These are phyloP conservation scores for Craterostigma plantagineum DNA, from an alignment of 257 asterid genomes.

Conservation along the genomic window DNA sequence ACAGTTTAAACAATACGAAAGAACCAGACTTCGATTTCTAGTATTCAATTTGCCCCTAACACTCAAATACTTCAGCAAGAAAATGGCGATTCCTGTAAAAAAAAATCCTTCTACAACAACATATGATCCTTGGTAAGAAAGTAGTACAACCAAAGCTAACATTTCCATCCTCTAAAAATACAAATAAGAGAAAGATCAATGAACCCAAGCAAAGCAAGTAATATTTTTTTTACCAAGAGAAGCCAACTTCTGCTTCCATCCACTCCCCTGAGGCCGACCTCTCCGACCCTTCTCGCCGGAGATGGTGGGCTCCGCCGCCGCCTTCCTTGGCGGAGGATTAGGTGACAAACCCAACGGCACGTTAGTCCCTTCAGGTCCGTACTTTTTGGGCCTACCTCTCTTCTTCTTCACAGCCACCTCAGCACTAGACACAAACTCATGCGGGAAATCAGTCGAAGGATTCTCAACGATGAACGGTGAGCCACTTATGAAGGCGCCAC, in stretches of 20 bases:
- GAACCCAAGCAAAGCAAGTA: too few relatives aligned
- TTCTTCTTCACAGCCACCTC: slow-evolving; percentile 65
- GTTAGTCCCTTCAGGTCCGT: slow-evolving; percentile 74
- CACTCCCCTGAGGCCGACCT: slow-evolving; percentile 7
- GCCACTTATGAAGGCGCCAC: slow-evolving; percentile 22
- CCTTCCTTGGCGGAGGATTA: slow-evolving; percentile 28
- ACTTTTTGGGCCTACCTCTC: slow-evolving; percentile 92
- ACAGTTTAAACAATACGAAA: too few relatives aligned
- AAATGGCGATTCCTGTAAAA: too few relatives aligned
- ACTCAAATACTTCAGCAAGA: too few relatives aligned
- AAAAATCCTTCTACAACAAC: too few relatives aligned
- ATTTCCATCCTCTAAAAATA: too few relatives aligned
- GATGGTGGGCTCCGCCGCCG: too few relatives aligned
- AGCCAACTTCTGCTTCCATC: slow-evolving; percentile 10
- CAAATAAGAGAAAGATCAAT: too few relatives aligned
- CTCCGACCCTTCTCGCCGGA: slow-evolving; percentile 30
- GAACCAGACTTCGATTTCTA: too few relatives aligned
- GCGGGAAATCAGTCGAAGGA: slow-evolving; percentile 32
- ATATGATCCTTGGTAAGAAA: too few relatives aligned
- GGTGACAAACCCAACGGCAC: slow-evolving; percentile 60
- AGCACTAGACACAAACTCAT: slow-evolving; percentile 19
- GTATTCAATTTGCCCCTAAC: too few relatives aligned
- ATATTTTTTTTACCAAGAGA: slow-evolving; percentile 5
- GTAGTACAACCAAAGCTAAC: too few relatives aligned
- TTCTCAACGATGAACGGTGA: slow-evolving; percentile 48